phyloP scores from a whole-genome alignment of 305 asterid genomes.

The Fraxinus latifolia region DNA sequence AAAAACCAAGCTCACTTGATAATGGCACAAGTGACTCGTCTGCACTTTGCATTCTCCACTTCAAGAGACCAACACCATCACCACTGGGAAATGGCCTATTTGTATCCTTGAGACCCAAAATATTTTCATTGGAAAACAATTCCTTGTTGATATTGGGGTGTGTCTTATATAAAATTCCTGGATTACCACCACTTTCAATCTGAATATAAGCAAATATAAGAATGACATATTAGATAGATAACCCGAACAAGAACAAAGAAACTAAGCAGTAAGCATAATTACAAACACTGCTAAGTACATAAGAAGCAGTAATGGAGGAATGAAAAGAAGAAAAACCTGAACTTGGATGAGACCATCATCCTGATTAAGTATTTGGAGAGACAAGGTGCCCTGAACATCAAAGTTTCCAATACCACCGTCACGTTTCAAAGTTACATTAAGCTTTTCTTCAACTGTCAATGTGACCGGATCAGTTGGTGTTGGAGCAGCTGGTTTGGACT shows the following conservation, averaged over 20 bases:
- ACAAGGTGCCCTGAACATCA: conserved; percentile 63
- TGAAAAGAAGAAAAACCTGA: conserved; percentile 46
- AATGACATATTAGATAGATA: not conserved
- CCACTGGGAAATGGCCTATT: conserved; percentile 63
- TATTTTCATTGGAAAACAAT: conserved; percentile 53
- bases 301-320: not conserved
- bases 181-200: conserved; percentile 67
- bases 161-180: conserved; percentile 56
- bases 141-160: conserved; percentile 80
- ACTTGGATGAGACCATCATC: conserved; percentile 72
- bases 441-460: conserved; percentile 71
- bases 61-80: conserved; percentile 67
- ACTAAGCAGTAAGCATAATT: conserved; percentile 5
- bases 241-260: conserved; percentile 4
- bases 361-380: conserved; percentile 64
- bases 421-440: conserved; percentile 54
- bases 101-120: conserved; percentile 67
- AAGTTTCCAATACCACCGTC: conserved; percentile 74
- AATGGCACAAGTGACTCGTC: conserved; percentile 67
- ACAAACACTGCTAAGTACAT: not conserved
- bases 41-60: conserved; percentile 71
- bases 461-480: conserved; percentile 89
- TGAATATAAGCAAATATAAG: conserved; percentile 25
- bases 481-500: conserved; percentile 62
- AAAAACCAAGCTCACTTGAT: conserved; percentile 45